These are phyloP conservation scores for Stachybotrys chlorohalonatus DNA, from an alignment of 2,329 filamentous ascomycete species.

Conservation along the genomic window DNA sequence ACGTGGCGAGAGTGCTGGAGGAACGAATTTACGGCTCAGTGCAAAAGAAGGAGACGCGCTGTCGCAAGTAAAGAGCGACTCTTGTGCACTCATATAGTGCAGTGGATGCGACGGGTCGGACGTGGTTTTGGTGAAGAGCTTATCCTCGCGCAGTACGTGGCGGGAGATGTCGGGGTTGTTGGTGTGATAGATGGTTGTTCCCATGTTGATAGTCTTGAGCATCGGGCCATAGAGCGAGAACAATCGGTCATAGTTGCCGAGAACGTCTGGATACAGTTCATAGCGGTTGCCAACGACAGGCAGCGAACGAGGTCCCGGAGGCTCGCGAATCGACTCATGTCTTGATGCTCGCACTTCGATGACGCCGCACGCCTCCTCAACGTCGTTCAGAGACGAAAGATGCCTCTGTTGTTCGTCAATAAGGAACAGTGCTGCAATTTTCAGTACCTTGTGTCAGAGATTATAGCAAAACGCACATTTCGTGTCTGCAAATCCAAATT, in stretches of 20 bases:
- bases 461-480: too few species aligned
- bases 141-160: conserved; percentile 37
- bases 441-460: too few species aligned
- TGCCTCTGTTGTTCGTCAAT: too few species aligned
- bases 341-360: too few species aligned
- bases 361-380: too few species aligned
- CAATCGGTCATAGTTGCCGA: conserved; percentile 46
- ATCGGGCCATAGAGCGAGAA: conserved; percentile 44
- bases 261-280: conserved; percentile 47
- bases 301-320: conserved; percentile 39
- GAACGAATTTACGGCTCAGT: conserved; percentile 53
- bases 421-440: too few species aligned
- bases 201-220: conserved; percentile 43
- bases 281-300: conserved; percentile 44
- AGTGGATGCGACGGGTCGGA: conserved; percentile 38
- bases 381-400: too few species aligned
- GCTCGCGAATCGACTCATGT: conserved; percentile 32
- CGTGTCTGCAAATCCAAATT: too few species aligned
- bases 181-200: conserved; percentile 38
- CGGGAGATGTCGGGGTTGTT: conserved; percentile 37
- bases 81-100: conserved; percentile 24
- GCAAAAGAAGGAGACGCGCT: too few species aligned
- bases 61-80: too few species aligned
- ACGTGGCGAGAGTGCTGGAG: conserved; percentile 48
- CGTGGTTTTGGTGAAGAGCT: conserved; percentile 46